phyloP scores from a whole-genome alignment of 176 grass and related monocot genomes.

The Paspalum notatum region DNA sequence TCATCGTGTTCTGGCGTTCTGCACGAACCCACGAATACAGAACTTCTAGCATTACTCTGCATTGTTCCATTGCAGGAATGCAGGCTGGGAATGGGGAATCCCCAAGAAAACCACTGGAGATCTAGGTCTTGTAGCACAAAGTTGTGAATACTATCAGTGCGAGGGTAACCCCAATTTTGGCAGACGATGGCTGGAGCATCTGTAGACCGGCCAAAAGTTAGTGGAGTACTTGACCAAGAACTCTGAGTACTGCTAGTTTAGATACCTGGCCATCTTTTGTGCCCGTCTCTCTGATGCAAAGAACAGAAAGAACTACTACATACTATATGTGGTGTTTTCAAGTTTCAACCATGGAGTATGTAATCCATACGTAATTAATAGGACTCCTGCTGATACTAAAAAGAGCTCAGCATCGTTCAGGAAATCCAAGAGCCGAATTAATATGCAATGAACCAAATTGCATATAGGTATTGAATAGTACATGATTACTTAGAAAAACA shows the following conservation, averaged over 20 bases:
- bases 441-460: background rate
- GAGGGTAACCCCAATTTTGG: conserved; percentile 58
- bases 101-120: conserved; percentile 33
- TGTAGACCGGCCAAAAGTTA: too few species aligned
- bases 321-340: too few species aligned
- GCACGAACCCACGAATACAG: conserved; percentile 55
- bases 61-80: too few species aligned
- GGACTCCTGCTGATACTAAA: background rate
- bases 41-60: too few species aligned
- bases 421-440: background rate
- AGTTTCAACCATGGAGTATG: too few species aligned
- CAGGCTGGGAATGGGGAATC: too few species aligned
- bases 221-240: conserved; percentile 65
- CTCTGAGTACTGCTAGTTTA: conserved; percentile 69
- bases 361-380: background rate
- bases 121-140: conserved; percentile 47
- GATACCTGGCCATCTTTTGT: too few species aligned
- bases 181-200: conserved; percentile 68
- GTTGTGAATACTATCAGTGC: conserved; percentile 43
- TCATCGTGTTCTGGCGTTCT: conserved; percentile 37
- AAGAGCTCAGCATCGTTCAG: background rate
- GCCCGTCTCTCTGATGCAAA: too few species aligned
- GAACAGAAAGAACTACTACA: too few species aligned
- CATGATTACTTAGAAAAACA: background rate
- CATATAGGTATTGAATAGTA: background rate